A percentile compares a stretch with the other conserved stretches of the same genome.
Conservation (phyloP, 1,284 basidiomycete species). For the Leccinum angustisporum region DNA sequence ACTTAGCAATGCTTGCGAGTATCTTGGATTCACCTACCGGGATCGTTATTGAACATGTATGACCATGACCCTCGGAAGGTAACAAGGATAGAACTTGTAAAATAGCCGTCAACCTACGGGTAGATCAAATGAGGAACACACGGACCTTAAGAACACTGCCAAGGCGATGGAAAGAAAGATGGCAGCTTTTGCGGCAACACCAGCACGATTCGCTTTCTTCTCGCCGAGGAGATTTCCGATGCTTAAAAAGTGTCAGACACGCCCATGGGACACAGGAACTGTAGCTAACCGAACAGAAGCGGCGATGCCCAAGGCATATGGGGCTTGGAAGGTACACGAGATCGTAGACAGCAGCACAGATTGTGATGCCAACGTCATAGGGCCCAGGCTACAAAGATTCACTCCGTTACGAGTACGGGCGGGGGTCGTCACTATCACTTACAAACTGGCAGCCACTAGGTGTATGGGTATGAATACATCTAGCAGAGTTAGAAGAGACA, state of each 20-base stretch:
- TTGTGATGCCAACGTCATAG: constrained; percentile 66
- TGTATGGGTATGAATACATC: constrained; percentile 3
- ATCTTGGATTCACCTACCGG: constrained; percentile 41
- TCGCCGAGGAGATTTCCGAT: constrained; percentile 85
- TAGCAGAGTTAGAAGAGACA: not conserved
- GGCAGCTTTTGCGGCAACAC: constrained; percentile 59
- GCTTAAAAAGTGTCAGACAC: constrained; percentile 34
- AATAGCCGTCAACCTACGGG: constrained; percentile 11
- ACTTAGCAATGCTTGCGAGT: not conserved
- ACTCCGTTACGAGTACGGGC: not conserved
- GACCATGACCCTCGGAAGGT: constrained; percentile 75
- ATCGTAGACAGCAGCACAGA: constrained; percentile 73
- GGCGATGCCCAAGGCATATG: constrained; percentile 79
- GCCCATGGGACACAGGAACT: not conserved
- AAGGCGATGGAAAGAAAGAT: constrained; percentile 62
- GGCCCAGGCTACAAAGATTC: constrained; percentile 47
- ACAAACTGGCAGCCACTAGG: constrained; percentile 60
- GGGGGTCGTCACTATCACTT: constrained; percentile 22
- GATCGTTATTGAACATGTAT: constrained; percentile 84
- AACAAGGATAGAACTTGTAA: constrained; percentile 65
- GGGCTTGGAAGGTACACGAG: constrained; percentile 83
- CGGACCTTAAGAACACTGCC: constrained; percentile 62
- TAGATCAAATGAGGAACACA: constrained; percentile 5
- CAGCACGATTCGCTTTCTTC: constrained; percentile 64
- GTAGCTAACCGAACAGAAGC: constrained; percentile 71